Evolutionary conservation across 2,329 filamentous ascomycete species (phyloP).

Genomic region (Xylaria sp.): DNA sequence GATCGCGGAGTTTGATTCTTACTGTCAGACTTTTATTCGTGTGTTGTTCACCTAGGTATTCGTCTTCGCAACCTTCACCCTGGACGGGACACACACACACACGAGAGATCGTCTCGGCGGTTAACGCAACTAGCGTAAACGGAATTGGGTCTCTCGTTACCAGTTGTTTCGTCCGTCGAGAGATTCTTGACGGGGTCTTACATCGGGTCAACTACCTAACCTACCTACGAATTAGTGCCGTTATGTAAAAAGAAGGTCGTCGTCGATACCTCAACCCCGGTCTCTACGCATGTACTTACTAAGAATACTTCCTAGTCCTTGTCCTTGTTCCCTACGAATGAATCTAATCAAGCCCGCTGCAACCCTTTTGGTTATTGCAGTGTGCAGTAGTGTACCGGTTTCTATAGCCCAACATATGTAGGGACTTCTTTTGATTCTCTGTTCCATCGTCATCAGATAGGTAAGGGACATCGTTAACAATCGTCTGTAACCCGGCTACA

Average conservation of each 20-base stretch:
- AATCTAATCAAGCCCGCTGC: too few species aligned
- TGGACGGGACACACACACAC: too few species aligned
- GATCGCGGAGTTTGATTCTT: neutral
- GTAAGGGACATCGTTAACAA: too few species aligned
- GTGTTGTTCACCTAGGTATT: too few species aligned
- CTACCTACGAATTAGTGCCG: too few species aligned
- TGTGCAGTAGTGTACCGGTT: neutral
- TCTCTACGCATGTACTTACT: neutral
- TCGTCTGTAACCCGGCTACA: too few species aligned
- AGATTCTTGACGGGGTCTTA: constrained; percentile 31
- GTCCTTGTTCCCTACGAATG: neutral
- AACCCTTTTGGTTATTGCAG: neutral
- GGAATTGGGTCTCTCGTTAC: neutral
- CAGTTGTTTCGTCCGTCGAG: constrained; percentile 17
- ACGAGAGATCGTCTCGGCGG: constrained; percentile 28
- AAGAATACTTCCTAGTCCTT: neutral
- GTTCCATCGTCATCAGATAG: too few species aligned
- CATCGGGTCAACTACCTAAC: constrained; percentile 11
- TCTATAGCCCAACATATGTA: neutral
- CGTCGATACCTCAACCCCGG: too few species aligned
- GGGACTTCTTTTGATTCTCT: neutral
- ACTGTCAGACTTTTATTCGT: too few species aligned
- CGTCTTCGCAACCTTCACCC: too few species aligned
- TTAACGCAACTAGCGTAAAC: neutral
- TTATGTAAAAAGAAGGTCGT: constrained; percentile 1